Conservation (phyloP, 1,284 basidiomycete genomes). For the Ganoderma sp. region DNA sequence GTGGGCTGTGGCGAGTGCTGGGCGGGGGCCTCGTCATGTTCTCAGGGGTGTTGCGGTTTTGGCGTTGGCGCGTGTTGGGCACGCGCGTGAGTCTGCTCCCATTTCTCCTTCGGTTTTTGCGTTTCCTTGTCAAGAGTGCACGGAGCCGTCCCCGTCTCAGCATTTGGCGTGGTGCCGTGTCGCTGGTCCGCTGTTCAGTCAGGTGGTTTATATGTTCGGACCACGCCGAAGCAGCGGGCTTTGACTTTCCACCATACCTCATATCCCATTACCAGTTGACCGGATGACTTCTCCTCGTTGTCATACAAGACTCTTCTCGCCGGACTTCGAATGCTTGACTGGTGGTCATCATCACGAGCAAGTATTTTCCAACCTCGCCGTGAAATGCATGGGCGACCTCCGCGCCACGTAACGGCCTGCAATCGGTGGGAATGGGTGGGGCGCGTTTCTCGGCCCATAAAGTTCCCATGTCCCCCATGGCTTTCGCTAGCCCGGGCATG, state of each 20-base stretch:
- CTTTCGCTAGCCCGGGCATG: background rate
- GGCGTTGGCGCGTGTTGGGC: constrained; percentile 7
- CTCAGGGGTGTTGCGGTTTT: background rate
- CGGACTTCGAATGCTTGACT: background rate
- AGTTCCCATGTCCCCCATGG: background rate
- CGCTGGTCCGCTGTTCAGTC: background rate
- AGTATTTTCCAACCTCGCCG: background rate
- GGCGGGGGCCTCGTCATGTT: background rate
- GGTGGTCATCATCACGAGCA: background rate
- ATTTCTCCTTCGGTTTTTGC: too few relatives aligned
- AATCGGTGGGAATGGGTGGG: background rate
- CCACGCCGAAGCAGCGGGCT: background rate
- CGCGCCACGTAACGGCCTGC: background rate
- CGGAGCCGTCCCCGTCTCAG: too few relatives aligned
- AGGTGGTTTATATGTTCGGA: background rate
- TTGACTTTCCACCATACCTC: background rate
- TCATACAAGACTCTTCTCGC: background rate
- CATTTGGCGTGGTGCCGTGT: background rate
- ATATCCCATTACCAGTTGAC: background rate
- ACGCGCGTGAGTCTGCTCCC: background rate
- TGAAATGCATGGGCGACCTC: background rate
- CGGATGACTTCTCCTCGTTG: background rate
- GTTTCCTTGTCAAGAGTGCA: too few relatives aligned
- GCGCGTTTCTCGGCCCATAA: background rate
- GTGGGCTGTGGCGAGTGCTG: background rate